Conservation (phyloP, 2,329 filamentous ascomycete genomes). For the Alternaria triticimaculans region DNA sequence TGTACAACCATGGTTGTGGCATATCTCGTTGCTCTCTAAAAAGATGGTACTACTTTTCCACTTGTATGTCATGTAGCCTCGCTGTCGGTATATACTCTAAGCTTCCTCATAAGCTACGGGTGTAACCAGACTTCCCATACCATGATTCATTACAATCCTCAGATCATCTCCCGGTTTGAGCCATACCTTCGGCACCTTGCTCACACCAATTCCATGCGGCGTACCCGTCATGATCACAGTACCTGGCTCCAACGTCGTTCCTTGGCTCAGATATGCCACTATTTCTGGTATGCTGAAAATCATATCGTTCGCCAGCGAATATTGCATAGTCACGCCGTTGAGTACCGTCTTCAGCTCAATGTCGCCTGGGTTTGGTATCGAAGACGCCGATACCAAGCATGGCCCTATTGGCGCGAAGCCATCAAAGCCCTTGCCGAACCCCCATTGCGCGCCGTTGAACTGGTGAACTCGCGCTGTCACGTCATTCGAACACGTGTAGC, state of each 20-base stretch:
- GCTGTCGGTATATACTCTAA: neutral
- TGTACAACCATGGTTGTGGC: neutral
- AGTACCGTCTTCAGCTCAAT: constrained; percentile 53
- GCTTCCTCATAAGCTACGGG: constrained; percentile 19
- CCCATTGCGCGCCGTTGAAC: constrained; percentile 54
- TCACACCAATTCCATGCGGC: constrained; percentile 52
- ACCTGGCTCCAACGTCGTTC: constrained; percentile 49
- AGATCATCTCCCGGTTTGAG: constrained; percentile 51
- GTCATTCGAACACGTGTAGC: constrained; percentile 61
- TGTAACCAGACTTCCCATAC: constrained; percentile 24
- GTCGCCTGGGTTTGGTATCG: constrained; percentile 50
- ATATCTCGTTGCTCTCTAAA: neutral
- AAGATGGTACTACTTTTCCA: neutral
- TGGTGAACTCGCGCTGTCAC: constrained; percentile 59
- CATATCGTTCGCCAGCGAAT: constrained; percentile 51
- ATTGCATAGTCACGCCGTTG: constrained; percentile 56
- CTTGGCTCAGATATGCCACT: constrained; percentile 53
- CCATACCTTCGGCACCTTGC: constrained; percentile 50
- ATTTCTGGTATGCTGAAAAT: constrained; percentile 54
- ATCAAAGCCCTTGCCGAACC: constrained; percentile 62
- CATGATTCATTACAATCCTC: constrained; percentile 45
- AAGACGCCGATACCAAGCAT: constrained; percentile 48
- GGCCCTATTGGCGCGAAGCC: constrained; percentile 60
- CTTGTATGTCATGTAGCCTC: neutral
- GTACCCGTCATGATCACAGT: constrained; percentile 57